These are phyloP conservation scores for Vaccinium myrtillus DNA, from an alignment of 148 eudicot genomes.

Conservation along the genomic window DNA sequence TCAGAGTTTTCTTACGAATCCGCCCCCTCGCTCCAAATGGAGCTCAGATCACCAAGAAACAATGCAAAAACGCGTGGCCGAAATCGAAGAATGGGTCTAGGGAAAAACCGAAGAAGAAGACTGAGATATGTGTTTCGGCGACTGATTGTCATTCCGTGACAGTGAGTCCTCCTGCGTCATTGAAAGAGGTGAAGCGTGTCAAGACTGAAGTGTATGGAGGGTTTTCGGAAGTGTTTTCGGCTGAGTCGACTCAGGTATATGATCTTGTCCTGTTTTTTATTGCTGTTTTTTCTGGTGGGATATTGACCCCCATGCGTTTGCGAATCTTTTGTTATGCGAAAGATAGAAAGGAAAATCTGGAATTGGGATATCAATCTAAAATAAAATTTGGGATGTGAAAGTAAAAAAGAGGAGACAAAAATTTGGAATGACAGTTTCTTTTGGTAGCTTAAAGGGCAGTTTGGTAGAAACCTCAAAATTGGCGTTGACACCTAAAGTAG, in stretches of 20 bases:
- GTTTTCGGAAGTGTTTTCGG: conserved; percentile 56
- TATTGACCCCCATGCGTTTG: too few species aligned
- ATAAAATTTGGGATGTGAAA: too few species aligned
- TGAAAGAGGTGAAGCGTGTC: conserved; percentile 36
- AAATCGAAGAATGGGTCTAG: conserved; percentile 17
- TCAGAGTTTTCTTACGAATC: conserved; percentile 63
- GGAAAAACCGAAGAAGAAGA: conserved; percentile 19
- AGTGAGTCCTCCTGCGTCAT: conserved; percentile 39
- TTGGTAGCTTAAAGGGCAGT: too few species aligned
- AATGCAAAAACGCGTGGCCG: conserved; percentile 50
- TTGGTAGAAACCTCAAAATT: too few species aligned
- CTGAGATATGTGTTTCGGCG: conserved; percentile 39
- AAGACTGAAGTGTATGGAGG: conserved; percentile 72
- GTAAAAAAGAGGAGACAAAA: too few species aligned
- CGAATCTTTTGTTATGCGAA: too few species aligned
- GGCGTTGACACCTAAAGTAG: too few species aligned
- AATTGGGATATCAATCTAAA: too few species aligned
- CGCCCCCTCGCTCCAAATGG: conserved; percentile 34
- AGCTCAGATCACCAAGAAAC: not conserved
- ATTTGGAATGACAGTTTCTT: too few species aligned
- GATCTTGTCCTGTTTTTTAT: not conserved
- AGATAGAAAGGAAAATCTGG: too few species aligned
- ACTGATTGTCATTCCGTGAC: conserved; percentile 59
- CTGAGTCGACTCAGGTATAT: conserved; percentile 65
- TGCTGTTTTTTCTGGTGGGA: not conserved